Conservation (phyloP, 257 asterid species). For the Plantago elongata region DNA sequence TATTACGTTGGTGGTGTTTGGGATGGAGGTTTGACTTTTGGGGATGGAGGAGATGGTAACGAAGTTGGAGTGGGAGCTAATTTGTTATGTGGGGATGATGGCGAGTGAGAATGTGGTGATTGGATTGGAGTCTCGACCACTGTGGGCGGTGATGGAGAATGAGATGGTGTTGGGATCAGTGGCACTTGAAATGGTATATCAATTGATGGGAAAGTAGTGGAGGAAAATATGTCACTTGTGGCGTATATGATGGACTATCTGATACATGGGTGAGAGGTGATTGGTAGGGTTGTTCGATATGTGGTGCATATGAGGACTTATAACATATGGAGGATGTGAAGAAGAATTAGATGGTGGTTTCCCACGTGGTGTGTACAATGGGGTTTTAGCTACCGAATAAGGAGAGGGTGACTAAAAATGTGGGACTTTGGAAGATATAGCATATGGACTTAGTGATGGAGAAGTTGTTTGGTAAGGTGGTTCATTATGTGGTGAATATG, state of each 20-base stretch:
- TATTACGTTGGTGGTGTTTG: neutral
- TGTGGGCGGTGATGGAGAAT: neutral
- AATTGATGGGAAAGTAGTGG: neutral
- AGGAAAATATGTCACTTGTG: no score
- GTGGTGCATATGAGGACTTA: no score
- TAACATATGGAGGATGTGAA: no score
- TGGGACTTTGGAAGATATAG: neutral
- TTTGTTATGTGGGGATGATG: neutral
- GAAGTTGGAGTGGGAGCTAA: neutral
- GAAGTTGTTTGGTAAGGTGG: neutral
- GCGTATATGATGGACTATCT: no score
- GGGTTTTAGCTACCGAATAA: slow-evolving; percentile 16
- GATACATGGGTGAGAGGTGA: no score
- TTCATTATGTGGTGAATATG: neutral
- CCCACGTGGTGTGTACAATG: slow-evolving; percentile 3
- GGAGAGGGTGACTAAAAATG: slow-evolving; percentile 15
- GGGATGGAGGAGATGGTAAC: neutral
- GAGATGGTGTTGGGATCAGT: neutral
- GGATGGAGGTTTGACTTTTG: neutral
- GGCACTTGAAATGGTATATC: neutral
- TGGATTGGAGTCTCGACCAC: no score
- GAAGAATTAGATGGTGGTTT: neutral
- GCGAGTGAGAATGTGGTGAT: neutral
- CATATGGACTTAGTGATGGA: neutral
- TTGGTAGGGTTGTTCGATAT: no score